Percentiles rank a stretch among this genome's conserved stretches.
phyloP scores from a whole-genome alignment of 1,139 yeast species.

The Candida neerlandica region DNA sequence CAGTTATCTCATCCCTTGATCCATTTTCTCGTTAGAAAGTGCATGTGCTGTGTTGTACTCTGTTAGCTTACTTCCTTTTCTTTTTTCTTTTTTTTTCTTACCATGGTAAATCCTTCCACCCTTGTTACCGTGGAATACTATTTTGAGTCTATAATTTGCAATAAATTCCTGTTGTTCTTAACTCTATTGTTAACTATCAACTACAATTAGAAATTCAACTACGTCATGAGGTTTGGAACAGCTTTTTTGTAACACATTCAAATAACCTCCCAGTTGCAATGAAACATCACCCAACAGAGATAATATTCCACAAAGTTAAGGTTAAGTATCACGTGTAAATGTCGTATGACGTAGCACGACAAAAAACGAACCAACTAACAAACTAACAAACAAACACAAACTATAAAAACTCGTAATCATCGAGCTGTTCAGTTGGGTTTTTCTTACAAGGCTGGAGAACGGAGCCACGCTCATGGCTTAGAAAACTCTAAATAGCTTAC shows the following conservation, averaged over 20 bases:
- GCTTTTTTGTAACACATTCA: background rate
- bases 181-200: background rate
- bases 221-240: background rate
- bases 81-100: background rate
- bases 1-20: background rate
- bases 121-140: background rate
- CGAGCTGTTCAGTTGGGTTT: no score
- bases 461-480: no score
- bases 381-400: background rate
- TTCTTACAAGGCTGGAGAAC: no score
- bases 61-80: background rate
- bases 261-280: background rate
- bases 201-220: background rate
- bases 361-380: no score
- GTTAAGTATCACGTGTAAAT: background rate
- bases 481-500: no score
- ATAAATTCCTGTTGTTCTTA: background rate
- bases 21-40: background rate
- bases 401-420: background rate
- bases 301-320: background rate
- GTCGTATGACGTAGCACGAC: constrained; percentile 3
- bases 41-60: background rate
- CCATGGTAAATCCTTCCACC: background rate
- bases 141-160: background rate
- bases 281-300: background rate